A percentile compares a stretch with the other conserved stretches of the same genome.
These are phyloP conservation scores for Alternaria arbusti DNA, from an alignment of 2,329 filamentous ascomycete species.

Conservation along the genomic window DNA sequence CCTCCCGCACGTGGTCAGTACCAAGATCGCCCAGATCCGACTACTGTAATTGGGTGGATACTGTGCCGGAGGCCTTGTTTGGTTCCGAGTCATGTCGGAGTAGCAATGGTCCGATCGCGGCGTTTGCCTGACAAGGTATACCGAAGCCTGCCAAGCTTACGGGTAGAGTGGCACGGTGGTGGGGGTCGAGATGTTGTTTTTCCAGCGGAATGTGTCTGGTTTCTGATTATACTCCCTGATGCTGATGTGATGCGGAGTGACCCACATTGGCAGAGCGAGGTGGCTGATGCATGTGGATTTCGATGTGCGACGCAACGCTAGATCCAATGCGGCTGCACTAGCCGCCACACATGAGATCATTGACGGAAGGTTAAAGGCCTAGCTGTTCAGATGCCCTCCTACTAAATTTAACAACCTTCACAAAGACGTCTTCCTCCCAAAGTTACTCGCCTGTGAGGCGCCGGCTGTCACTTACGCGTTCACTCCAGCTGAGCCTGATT, in stretches of 20 bases:
- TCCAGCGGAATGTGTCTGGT: background rate
- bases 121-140: background rate
- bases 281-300: background rate
- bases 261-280: background rate
- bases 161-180: background rate
- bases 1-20: background rate
- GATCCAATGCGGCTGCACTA: no score
- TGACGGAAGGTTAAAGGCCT: no score
- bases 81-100: background rate
- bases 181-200: background rate
- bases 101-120: background rate
- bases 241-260: background rate
- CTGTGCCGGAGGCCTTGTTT: background rate
- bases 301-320: no score
- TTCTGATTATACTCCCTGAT: background rate
- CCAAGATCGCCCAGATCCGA: background rate
- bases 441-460: no score
- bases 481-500: no score
- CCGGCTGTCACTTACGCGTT: no score
- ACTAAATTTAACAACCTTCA: no score
- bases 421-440: no score
- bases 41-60: background rate
- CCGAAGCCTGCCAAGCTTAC: background rate
- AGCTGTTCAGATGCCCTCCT: no score
- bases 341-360: no score